Percentiles rank a stretch among this genome's conserved stretches.
phyloP scores from a whole-genome alignment of 2,329 filamentous ascomycete genomes.

The Clarireedia hainanense region DNA sequence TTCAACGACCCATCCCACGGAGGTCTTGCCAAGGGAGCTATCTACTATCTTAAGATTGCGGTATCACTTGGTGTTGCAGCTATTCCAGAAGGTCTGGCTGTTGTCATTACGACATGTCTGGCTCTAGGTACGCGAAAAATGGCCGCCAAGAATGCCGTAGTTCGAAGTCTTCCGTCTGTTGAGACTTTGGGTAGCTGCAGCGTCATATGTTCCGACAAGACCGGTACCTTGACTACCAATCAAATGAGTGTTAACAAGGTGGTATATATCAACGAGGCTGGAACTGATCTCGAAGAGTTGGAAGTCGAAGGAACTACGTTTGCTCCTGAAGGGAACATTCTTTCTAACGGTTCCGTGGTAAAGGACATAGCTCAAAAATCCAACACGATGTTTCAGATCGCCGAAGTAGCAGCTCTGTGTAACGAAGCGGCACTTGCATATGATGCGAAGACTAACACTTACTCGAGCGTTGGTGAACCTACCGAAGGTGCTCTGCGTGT shows the following conservation, averaged over 20 bases:
- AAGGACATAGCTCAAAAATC: conserved; percentile 64
- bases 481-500: conserved; percentile 91
- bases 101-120: conserved; percentile 97
- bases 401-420: conserved; percentile 66
- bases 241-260: conserved; percentile 98
- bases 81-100: conserved; percentile 93
- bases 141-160: conserved; percentile 97
- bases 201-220: conserved; percentile 99
- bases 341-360: conserved; percentile 58
- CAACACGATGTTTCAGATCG: conserved; percentile 71
- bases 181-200: conserved; percentile 98
- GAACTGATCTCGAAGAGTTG: conserved; percentile 71
- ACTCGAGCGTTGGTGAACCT: conserved; percentile 82
- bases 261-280: conserved; percentile 70
- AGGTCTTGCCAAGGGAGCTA: conserved; percentile 90
- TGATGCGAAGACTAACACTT: conserved; percentile 66
- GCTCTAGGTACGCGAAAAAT: conserved; percentile 96
- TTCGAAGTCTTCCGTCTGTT: conserved; percentile 90
- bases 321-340: conserved; percentile 70
- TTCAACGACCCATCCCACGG: conserved; percentile 94
- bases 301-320: conserved; percentile 92
- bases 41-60: conserved; percentile 99
- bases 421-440: conserved; percentile 82
- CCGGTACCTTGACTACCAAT: conserved; percentile 94
- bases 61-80: conserved; percentile 96